phyloP scores from a whole-genome alignment of 2,329 filamentous ascomycete species.

The Exophiala bonariae region DNA sequence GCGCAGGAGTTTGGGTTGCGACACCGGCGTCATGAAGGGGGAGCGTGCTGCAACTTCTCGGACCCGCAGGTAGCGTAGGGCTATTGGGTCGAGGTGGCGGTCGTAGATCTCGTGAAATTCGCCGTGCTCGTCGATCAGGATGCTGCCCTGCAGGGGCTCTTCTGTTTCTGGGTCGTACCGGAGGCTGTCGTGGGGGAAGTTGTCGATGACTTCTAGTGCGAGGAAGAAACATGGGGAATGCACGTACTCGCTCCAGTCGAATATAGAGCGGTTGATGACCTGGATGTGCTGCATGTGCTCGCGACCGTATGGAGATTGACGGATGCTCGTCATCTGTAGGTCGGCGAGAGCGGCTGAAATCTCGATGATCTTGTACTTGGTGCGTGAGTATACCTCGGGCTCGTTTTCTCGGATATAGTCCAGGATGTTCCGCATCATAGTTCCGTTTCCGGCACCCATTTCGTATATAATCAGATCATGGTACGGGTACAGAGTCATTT shows the following conservation, averaged over 20 bases:
- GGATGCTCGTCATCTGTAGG: conserved; percentile 70
- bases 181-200: conserved; percentile 92
- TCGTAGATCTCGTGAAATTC: conserved; percentile 96
- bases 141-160: conserved; percentile 80
- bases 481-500: conserved; percentile 89
- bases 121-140: conserved; percentile 79
- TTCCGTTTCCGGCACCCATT: conserved; percentile 96
- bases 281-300: conserved; percentile 85
- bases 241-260: conserved; percentile 89
- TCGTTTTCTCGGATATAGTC: conserved; percentile 91
- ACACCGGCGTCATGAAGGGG: conserved; percentile 44
- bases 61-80: conserved; percentile 79
- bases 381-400: conserved; percentile 89
- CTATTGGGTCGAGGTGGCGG: conserved; percentile 75
- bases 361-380: conserved; percentile 93
- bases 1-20: conserved; percentile 56
- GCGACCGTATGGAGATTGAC: conserved; percentile 63
- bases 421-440: conserved; percentile 95
- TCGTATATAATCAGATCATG: conserved; percentile 98
- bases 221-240: conserved; percentile 95
- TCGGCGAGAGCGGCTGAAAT: conserved; percentile 80
- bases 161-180: conserved; percentile 85
- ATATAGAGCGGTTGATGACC: conserved; percentile 92
- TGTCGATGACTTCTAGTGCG: conserved; percentile 97
- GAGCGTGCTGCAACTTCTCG: conserved; percentile 67